Evolutionary conservation across 2,329 filamentous ascomycete genomes (phyloP), one percentile per base, ranked within the genome.

Genomic region (Aureobasidium sp.): DNA sequence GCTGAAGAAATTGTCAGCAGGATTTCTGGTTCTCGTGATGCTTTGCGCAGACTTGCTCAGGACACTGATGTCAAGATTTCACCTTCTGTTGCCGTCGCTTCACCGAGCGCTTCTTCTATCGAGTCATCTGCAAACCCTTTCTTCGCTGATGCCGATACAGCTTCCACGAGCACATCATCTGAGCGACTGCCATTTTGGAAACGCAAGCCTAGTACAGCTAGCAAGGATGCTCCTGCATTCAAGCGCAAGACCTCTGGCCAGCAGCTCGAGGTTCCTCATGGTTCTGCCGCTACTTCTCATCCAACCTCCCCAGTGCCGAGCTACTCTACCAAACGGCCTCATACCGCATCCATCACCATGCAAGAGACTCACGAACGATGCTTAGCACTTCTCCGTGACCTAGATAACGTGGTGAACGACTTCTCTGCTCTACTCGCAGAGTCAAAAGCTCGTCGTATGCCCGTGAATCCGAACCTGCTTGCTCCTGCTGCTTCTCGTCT

Each of bases 111-210:
- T 25, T 62, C 55, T 10, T 62, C 64, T 5, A 61, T 64, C 6
- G 70, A 72, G 25, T 69, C 66, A 2, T 45, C 27, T 2, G 44
- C 42, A 21, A 67, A 66, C 32, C 62, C 68, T 13, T 73, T 72
- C 62, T 74, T 73, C 37, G 68, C 68, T 1, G 71, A 73, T 2
- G 59, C 65, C 1, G 69, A 69, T 6, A 69, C 71, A 32, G 62
- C 63, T 47, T 61, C 60, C 7, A n/a, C n/a, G 4, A 25, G 29
- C 9, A 5, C 27, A 2, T 41, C 55, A 1, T 65, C 69, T 10
- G 86, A 91, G 59, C 90, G 81, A 71, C 83, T 85, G 63, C 80
- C 90, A 0, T 97, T 99, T 70, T 99, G 94, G 94, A 96, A 91
- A 73, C 86, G 93, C 52, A 97, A 96, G 75, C 79, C 87, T 1